Conservation (phyloP, 1,139 yeast species). For the Pichia sp. region DNA sequence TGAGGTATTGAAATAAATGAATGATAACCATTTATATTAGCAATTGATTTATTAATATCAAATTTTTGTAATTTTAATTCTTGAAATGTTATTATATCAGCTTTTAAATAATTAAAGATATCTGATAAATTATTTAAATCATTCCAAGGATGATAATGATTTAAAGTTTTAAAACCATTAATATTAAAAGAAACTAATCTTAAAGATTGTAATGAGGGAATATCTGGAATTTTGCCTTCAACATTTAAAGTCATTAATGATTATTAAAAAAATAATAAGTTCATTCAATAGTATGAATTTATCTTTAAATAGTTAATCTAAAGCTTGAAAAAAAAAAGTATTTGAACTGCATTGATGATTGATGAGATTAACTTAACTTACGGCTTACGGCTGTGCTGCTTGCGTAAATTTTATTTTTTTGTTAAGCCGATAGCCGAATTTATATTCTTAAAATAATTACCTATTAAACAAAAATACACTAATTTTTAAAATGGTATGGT, state of each 20-base stretch:
- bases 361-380: no score
- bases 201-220: background rate
- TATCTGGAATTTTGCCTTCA: background rate
- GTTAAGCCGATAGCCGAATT: no score
- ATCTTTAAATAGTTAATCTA: no score
- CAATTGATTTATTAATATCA: conserved; percentile 39
- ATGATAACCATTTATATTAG: conserved; percentile 49
- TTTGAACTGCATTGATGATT: no score
- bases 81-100: conserved; percentile 76
- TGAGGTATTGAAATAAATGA: conserved; percentile 67
- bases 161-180: conserved; percentile 74
- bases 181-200: conserved; percentile 60
- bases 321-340: no score
- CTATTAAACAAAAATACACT: no score
- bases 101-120: conserved; percentile 52
- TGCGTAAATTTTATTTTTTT: no score
- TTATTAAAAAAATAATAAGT: no score
- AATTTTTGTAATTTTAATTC: conserved; percentile 62
- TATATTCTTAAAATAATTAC: no score
- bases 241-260: background rate
- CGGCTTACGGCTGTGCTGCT: no score
- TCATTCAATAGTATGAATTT: no score
- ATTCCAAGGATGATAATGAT: conserved; percentile 82
- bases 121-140: conserved; percentile 40
- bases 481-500: no score